phyloP scores from a whole-genome alignment of 495 filamentous ascomycete genomes.

The Penicillium cosmopolitanum region DNA sequence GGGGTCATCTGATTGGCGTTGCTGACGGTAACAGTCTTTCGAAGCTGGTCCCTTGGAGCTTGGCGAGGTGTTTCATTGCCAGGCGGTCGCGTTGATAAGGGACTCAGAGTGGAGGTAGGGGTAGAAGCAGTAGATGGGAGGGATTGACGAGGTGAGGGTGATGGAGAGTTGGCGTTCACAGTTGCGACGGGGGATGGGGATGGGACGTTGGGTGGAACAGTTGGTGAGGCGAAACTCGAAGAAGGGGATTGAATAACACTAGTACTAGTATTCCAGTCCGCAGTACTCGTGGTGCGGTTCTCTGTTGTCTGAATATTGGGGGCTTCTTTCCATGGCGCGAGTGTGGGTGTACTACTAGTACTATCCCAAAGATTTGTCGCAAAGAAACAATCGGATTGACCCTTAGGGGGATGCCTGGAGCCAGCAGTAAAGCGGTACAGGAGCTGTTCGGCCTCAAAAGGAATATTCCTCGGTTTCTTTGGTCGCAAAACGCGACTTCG shows the following conservation, averaged over 20 bases:
- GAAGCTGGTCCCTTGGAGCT: neutral
- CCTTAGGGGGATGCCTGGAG: neutral
- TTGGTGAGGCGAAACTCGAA: too few relatives aligned
- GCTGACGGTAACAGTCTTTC: neutral
- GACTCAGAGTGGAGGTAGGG: neutral
- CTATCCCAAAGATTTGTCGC: neutral
- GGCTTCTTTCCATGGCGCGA: too few relatives aligned
- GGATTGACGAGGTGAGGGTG: too few relatives aligned
- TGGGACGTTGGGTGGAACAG: too few relatives aligned
- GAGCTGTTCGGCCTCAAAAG: neutral
- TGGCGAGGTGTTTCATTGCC: neutral
- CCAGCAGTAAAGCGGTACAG: neutral
- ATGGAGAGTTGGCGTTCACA: too few relatives aligned
- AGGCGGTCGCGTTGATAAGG: neutral
- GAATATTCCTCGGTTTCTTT: neutral
- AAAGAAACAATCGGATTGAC: neutral
- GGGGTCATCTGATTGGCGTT: neutral
- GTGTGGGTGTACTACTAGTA: neutral
- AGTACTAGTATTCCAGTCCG: too few relatives aligned
- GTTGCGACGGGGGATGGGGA: neutral
- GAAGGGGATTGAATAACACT: too few relatives aligned
- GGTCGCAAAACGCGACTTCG: slow-evolving; percentile 1
- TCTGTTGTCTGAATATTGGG: neutral
- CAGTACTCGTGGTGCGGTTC: too few relatives aligned
- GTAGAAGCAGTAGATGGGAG: neutral